Base-by-base conservation (phyloP, 1,139 yeast species). In the Kodamaea anthophila region DNA sequence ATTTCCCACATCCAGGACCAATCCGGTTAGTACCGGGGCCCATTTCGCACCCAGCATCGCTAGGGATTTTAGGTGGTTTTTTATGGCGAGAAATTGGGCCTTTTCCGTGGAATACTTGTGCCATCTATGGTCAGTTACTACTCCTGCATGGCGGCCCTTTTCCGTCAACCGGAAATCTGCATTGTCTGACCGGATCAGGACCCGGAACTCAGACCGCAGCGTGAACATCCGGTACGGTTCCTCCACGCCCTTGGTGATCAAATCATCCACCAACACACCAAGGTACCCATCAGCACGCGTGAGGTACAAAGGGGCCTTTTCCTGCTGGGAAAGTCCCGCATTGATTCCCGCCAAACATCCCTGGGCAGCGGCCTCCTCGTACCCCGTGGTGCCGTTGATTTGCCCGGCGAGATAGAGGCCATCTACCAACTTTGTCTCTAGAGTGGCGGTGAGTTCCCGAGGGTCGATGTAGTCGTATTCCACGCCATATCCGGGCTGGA, bases 181-280 rank as follows among this genome's bases (percentile, higher is more conserved):
- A 58, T 91, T 93, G 53, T 93, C 98, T 1, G 96, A 78, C 35
- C 99, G 67, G 6, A 87, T 82, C 16, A 88, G 79, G 24, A 93
- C 74, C 47, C 98, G 67, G 53, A 86, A 93, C 51, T 93, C 99
- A 0, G 95, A 84, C 32, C 99, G 70, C 3, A 96, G 86, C 0
- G 98, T 93, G 49, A 93, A 93, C 98, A 93, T 93, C 39, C 99
- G 67, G 52, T 93, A 93, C 1, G 99, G 99, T 51, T 93, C 99
- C 37, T 82, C 88, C 1, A 93, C 96, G 12, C 98, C 99, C 55
- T 87, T 86, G 1, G 96, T 88, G 21, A 87, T 83, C 42, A 93
- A 65, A 57, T 93, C 99, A 54, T 93, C 98, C 25, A 93, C 80
- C 36, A 93, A 61, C 5, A 91, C 95, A 1, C 98, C 99, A 36